Evolutionary conservation across 805 yeast species (phyloP).

Genomic region (Yarrowia sp.): DNA sequence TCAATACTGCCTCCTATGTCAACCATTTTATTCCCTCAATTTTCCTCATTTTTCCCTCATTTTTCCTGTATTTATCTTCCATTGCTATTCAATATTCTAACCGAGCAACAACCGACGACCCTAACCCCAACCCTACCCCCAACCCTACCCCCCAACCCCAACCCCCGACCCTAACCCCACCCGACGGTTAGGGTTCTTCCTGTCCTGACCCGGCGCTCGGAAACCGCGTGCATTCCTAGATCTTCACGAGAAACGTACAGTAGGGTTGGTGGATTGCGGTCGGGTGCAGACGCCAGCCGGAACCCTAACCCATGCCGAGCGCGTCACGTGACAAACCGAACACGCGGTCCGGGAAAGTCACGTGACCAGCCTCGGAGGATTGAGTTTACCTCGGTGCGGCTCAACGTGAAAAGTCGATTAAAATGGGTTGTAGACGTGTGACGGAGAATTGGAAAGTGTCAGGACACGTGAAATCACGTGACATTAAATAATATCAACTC

Average conservation of each 20-base stretch:
- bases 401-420: neutral
- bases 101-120: neutral
- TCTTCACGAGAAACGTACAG: neutral
- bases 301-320: neutral
- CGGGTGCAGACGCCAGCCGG: neutral
- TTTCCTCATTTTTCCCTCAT: too few species aligned
- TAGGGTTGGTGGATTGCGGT: too few species aligned
- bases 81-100: neutral
- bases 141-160: too few species aligned
- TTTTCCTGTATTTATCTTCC: too few species aligned
- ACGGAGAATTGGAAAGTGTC: neutral
- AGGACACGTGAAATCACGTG: too few species aligned
- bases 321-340: neutral
- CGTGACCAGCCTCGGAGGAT: slow-evolving; percentile 2
- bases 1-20: too few species aligned
- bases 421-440: neutral
- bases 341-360: neutral
- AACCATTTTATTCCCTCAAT: too few species aligned
- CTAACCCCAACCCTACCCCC: neutral
- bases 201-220: slow-evolving; percentile 15
- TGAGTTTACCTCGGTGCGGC: slow-evolving; percentile 14
- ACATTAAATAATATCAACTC: too few species aligned
- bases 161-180: neutral
- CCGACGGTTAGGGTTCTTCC: slow-evolving; percentile 6
- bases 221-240: neutral